These are phyloP conservation scores for Exidia glandulosa DNA, from an alignment of 768 basidiomycete genomes.

Conservation along the genomic window DNA sequence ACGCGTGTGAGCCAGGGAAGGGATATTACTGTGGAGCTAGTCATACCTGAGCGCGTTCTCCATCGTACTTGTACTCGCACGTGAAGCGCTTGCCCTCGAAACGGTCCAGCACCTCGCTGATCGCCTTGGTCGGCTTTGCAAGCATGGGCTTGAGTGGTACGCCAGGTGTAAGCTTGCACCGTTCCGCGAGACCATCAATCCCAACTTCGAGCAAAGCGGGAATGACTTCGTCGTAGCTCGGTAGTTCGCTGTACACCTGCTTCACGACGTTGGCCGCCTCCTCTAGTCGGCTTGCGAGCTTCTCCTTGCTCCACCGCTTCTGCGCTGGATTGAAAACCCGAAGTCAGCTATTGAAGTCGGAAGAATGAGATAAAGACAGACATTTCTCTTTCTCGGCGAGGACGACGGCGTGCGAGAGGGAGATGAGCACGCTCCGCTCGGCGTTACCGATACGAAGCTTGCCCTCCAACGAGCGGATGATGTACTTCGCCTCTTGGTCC, in stretches of 20 bases:
- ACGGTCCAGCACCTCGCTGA: constrained; percentile 91
- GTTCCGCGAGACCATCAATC: constrained; percentile 51
- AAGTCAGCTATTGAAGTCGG: constrained; percentile 1
- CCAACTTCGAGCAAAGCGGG: constrained; percentile 80
- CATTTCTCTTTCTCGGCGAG: constrained; percentile 64
- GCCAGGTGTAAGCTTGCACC: constrained; percentile 85
- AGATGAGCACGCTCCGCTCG: constrained; percentile 88
- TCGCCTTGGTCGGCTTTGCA: constrained; percentile 98
- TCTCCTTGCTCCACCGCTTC: constrained; percentile 67
- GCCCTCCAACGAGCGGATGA: constrained; percentile 90
- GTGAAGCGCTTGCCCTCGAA: constrained; percentile 95
- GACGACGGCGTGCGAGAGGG: constrained; percentile 85
- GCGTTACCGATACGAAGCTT: constrained; percentile 96
- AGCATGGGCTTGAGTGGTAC: constrained; percentile 98
- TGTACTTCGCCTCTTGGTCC: constrained; percentile 89
- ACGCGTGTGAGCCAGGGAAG: neutral
- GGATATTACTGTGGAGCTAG: neutral
- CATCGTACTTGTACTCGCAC: constrained; percentile 99
- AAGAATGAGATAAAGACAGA: constrained; percentile 15
- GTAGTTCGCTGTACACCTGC: constrained; percentile 90
- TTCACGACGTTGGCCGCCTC: constrained; percentile 71
- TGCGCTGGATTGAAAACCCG: constrained; percentile 36
- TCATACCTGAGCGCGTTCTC: constrained; percentile 84
- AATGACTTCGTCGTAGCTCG: constrained; percentile 83
- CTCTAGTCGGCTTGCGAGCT: constrained; percentile 61